Conservation (phyloP, 106 monocot species). For the Acanthochlamys bracteata region DNA sequence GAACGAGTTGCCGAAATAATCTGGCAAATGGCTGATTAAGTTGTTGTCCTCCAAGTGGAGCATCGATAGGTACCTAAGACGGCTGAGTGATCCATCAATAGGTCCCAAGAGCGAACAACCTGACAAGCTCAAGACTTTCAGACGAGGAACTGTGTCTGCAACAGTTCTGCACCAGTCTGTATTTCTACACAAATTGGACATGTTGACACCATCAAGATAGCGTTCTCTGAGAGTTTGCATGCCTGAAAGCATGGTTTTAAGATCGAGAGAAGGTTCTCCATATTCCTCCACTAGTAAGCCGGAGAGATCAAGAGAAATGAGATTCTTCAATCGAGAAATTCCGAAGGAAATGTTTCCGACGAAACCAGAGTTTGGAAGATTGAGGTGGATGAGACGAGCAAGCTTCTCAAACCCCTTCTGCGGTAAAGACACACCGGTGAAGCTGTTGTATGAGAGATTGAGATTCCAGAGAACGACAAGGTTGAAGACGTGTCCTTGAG, state of each 20-base stretch:
- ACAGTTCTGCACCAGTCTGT: neutral
- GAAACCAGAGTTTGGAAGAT: constrained; percentile 1
- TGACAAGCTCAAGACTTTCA: constrained; percentile 36
- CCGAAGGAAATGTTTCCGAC: neutral
- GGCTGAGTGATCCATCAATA: constrained; percentile 19
- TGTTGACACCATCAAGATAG: constrained; percentile 7
- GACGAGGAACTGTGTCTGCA: neutral
- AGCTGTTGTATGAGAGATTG: neutral
- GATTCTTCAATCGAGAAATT: constrained; percentile 1
- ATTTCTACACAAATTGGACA: neutral
- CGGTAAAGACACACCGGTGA: neutral
- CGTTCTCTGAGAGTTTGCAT: constrained; percentile 8
- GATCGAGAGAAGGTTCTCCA: too few species aligned
- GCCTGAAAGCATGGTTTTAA: constrained; percentile 15
- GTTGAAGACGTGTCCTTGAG: neutral
- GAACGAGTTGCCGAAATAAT: constrained; percentile 30
- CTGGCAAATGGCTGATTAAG: constrained; percentile 24
- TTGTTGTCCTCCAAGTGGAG: constrained; percentile 40
- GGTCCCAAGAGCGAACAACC: constrained; percentile 43
- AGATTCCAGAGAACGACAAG: neutral
- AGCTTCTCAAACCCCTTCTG: neutral
- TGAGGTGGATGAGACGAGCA: constrained; percentile 1
- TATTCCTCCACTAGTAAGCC: too few species aligned
- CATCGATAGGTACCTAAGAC: constrained; percentile 17
- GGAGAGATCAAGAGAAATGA: constrained; percentile 2